A percentile compares a stretch with the other conserved stretches of the same genome.
Conservation (phyloP, 192 early-diverging fungal genomes). For the Rhizoclosmatium sp. region DNA sequence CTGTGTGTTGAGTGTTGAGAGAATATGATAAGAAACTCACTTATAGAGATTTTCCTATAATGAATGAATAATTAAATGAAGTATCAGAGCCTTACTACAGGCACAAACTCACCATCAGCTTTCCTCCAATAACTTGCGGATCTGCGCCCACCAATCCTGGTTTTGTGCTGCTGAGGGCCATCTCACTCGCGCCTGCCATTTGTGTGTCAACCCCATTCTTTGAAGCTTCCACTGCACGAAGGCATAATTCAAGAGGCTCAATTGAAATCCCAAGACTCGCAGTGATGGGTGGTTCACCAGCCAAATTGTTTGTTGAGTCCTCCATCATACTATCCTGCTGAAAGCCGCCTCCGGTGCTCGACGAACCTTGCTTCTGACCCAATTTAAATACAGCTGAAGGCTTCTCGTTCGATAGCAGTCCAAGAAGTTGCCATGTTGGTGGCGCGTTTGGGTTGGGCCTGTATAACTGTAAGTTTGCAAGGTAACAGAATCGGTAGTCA, state of each 20-base stretch:
- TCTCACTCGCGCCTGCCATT: slow-evolving; percentile 46
- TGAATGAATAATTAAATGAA: background rate
- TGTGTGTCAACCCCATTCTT: slow-evolving; percentile 18
- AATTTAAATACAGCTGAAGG: slow-evolving; percentile 61
- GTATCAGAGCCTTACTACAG: no score
- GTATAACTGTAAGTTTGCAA: background rate
- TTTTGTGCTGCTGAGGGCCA: slow-evolving; percentile 47
- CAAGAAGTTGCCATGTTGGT: slow-evolving; percentile 56
- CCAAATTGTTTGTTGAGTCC: slow-evolving; percentile 35
- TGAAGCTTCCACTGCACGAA: slow-evolving; percentile 54
- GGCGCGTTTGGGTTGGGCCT: slow-evolving; percentile 40
- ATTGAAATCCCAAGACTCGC: slow-evolving; percentile 92
- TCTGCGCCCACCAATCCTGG: slow-evolving; percentile 59
- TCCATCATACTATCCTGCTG: slow-evolving; percentile 39
- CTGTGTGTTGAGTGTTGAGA: slow-evolving; percentile 33
- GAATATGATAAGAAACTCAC: slow-evolving; percentile 1
- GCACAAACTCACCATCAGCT: background rate
- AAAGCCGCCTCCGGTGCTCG: slow-evolving; percentile 7
- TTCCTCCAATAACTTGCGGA: slow-evolving; percentile 42
- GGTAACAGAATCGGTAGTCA: slow-evolving; percentile 38
- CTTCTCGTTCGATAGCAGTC: slow-evolving; percentile 62
- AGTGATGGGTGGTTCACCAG: slow-evolving; percentile 42
- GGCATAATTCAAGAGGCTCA: slow-evolving; percentile 79
- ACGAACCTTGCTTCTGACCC: slow-evolving; percentile 39
- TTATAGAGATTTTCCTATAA: slow-evolving; percentile 20